Evolutionary conservation across 2,329 filamentous ascomycete genomes (phyloP).

Genomic region (Samsoniella hepiali): DNA sequence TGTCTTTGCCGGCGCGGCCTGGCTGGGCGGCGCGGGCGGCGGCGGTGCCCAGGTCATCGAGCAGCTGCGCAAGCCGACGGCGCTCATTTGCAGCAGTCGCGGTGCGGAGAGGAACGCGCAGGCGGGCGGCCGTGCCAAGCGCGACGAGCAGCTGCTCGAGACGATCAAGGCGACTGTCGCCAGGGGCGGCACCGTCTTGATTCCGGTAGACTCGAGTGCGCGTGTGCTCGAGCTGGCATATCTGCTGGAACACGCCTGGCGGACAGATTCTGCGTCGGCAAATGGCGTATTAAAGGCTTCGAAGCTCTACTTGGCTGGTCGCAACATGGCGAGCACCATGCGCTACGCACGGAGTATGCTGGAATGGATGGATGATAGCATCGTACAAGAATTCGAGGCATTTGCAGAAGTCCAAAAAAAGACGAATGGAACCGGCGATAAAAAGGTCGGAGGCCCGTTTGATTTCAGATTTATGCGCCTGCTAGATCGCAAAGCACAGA

Average conservation of each 20-base stretch:
- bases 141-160: constrained; percentile 81
- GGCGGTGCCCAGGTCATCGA: constrained; percentile 90
- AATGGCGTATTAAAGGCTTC: constrained; percentile 51
- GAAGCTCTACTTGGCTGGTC: constrained; percentile 78
- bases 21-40: constrained; percentile 77
- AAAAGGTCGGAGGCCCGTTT: constrained; percentile 69
- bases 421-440: constrained; percentile 45
- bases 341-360: constrained; percentile 91
- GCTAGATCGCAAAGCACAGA: constrained; percentile 75
- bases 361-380: constrained; percentile 98
- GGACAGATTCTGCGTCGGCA: constrained; percentile 55
- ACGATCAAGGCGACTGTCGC: constrained; percentile 76
- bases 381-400: constrained; percentile 87
- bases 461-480: constrained; percentile 84
- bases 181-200: constrained; percentile 84
- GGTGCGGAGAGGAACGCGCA: constrained; percentile 70
- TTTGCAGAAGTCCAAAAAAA: constrained; percentile 52
- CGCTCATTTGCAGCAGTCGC: constrained; percentile 85
- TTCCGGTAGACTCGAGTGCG: constrained; percentile 94
- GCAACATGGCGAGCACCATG: constrained; percentile 83
- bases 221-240: constrained; percentile 89
- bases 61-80: constrained; percentile 87
- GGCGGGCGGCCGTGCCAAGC: constrained; percentile 69
- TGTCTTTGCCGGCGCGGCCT: constrained; percentile 87
- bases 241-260: constrained; percentile 88